Evolutionary conservation across 2,329 filamentous ascomycete genomes (phyloP).

Genomic region (Tolypocladium endophyticum): DNA sequence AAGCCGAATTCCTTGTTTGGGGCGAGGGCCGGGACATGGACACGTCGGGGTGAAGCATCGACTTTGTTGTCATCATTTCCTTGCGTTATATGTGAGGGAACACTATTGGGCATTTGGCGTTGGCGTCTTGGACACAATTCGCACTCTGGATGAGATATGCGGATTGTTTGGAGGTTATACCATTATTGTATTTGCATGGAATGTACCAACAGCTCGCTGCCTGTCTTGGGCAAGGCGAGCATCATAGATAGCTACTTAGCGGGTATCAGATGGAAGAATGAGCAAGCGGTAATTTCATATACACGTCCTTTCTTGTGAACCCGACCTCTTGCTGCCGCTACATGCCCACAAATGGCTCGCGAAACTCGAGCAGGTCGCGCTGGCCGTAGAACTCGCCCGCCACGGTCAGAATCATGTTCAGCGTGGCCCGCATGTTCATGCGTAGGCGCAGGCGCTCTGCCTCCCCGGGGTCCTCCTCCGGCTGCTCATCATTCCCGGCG

Average conservation of each 20-base stretch:
- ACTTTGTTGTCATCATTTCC: not conserved
- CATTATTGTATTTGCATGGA: not conserved
- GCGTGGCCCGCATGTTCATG: slow-evolving; percentile 53
- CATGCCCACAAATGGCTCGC: slow-evolving; percentile 47
- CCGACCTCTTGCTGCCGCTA: slow-evolving; percentile 8
- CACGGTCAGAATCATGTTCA: slow-evolving; percentile 87
- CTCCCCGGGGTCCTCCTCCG: slow-evolving; percentile 14
- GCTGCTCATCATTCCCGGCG: slow-evolving; percentile 14
- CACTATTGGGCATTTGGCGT: not conserved
- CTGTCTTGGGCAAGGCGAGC: not conserved
- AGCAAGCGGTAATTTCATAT: not conserved
- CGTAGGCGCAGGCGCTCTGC: slow-evolving; percentile 22
- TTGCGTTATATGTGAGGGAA: not conserved
- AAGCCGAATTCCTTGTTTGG: slow-evolving; percentile 54
- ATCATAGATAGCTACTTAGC: not conserved
- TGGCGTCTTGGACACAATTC: not conserved
- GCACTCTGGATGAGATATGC: not conserved
- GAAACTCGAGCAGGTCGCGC: slow-evolving; percentile 68
- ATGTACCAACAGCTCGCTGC: not conserved
- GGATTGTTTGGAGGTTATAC: not conserved
- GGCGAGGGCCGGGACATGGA: slow-evolving; percentile 32
- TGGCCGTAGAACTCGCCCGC: slow-evolving; percentile 86
- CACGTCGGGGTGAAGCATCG: slow-evolving; percentile 4
- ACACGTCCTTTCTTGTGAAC: not conserved
- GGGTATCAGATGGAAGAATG: not conserved